A percentile compares a stretch with the other conserved stretches of the same genome.
phyloP scores from a whole-genome alignment of 2,329 filamentous ascomycete genomes.

The Rachicladosporium sp. region DNA sequence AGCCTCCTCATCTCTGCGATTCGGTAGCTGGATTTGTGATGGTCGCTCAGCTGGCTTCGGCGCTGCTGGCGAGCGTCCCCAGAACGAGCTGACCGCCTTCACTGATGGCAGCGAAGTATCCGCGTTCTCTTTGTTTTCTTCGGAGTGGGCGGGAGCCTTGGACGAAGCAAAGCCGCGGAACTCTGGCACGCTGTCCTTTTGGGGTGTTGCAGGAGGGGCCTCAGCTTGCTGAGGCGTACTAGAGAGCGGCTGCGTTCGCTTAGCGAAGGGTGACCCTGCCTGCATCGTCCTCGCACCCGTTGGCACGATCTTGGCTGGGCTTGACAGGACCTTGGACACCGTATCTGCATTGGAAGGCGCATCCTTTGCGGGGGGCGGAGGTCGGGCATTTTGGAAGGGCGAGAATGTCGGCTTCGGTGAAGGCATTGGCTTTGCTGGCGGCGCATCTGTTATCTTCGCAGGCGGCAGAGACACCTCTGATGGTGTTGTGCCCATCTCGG shows the following conservation, averaged over 20 bases:
- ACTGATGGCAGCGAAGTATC: constrained; percentile 26
- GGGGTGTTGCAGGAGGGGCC: constrained; percentile 1
- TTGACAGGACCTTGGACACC: too few relatives aligned
- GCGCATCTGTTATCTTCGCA: not conserved
- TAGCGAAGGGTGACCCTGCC: constrained; percentile 1
- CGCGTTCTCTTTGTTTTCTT: constrained; percentile 25
- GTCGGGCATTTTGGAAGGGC: not conserved
- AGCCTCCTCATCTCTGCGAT: constrained; percentile 38
- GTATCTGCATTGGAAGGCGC: not conserved
- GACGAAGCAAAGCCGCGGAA: constrained; percentile 16
- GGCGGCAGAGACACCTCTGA: not conserved
- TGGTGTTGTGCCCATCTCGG: not conserved
- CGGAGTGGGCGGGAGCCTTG: constrained; percentile 3
- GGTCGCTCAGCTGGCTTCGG: constrained; percentile 13
- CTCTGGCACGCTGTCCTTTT: constrained; percentile 7
- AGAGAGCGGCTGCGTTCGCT: constrained; percentile 1
- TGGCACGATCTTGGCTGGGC: not conserved
- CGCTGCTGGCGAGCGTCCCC: constrained; percentile 20
- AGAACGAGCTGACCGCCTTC: constrained; percentile 32
- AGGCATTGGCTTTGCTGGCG: not conserved
- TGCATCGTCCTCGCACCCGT: not conserved
- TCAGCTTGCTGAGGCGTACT: not conserved
- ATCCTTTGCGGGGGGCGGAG: not conserved
- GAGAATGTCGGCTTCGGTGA: constrained; percentile 3
- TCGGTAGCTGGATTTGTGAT: constrained; percentile 35